phyloP scores from a whole-genome alignment of 1,284 basidiomycete genomes.

The Porodaedalea pini region DNA sequence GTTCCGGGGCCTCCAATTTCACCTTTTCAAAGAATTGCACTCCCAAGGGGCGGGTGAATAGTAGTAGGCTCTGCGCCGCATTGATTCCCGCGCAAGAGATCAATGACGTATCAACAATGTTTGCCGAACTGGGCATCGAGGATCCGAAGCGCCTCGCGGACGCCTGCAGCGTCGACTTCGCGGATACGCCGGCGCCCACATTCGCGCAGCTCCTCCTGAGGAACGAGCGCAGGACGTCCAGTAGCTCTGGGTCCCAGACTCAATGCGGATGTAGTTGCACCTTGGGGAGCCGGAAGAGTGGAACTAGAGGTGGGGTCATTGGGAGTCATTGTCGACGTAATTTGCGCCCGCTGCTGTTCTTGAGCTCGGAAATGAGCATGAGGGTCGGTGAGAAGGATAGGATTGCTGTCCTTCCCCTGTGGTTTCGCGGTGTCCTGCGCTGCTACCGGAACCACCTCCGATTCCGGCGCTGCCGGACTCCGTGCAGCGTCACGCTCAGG shows the following conservation, averaged over 20 bases:
- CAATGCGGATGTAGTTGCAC: background rate
- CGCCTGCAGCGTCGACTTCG: slow-evolving; percentile 74
- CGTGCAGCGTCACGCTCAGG: slow-evolving; percentile 40
- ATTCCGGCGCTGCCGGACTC: slow-evolving; percentile 27
- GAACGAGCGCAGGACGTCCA: slow-evolving; percentile 43
- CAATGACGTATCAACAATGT: slow-evolving; percentile 23
- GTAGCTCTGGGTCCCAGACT: slow-evolving; percentile 6
- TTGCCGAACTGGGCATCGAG: slow-evolving; percentile 66
- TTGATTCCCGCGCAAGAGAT: background rate
- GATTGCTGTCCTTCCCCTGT: slow-evolving; percentile 20
- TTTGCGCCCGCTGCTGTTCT: slow-evolving; percentile 40
- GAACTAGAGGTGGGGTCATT: background rate
- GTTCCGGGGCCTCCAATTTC: background rate
- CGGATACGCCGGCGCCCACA: slow-evolving; percentile 61
- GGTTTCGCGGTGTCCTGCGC: slow-evolving; percentile 12
- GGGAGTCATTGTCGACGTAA: background rate
- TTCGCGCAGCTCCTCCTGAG: slow-evolving; percentile 55
- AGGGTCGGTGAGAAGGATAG: slow-evolving; percentile 49
- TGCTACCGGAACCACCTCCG: background rate
- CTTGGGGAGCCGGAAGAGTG: background rate
- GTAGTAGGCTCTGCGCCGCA: too few relatives aligned
- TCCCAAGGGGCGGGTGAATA: background rate
- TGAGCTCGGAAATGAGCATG: slow-evolving; percentile 44
- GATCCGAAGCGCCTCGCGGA: slow-evolving; percentile 73
- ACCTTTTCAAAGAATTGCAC: too few relatives aligned